Percentiles rank a stretch among this genome's conserved stretches.
Evolutionary conservation across 1,139 yeast genomes (phyloP).

Genomic region (Geotrichum histeridarum): DNA sequence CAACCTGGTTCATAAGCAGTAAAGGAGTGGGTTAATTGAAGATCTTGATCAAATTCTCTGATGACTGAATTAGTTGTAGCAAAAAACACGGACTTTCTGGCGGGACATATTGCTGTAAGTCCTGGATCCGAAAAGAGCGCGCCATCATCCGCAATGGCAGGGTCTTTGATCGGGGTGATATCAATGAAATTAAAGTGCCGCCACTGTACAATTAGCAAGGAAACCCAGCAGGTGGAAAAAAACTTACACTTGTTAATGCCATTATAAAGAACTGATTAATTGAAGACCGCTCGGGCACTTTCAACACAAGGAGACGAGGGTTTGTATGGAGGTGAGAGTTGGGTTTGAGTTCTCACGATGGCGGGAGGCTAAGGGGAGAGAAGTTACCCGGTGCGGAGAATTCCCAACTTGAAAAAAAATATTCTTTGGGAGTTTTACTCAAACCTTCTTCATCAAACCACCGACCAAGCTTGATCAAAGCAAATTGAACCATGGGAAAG

Average conservation of each 20-base stretch:
- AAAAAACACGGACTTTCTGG: slow-evolving; percentile 51
- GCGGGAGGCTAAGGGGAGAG: neutral
- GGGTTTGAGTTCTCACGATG: neutral
- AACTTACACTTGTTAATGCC: slow-evolving; percentile 19
- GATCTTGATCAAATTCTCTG: slow-evolving; percentile 52
- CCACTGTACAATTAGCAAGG: slow-evolving; percentile 46
- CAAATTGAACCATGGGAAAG: slow-evolving; percentile 66
- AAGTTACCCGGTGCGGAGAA: slow-evolving; percentile 9
- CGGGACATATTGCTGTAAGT: slow-evolving; percentile 55
- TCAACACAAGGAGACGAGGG: too few species aligned
- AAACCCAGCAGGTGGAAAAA: neutral
- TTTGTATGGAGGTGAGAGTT: neutral
- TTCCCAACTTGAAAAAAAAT: slow-evolving; percentile 4
- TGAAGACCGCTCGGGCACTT: neutral
- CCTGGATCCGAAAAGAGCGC: slow-evolving; percentile 76
- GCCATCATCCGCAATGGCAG: slow-evolving; percentile 51
- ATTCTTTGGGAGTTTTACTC: neutral
- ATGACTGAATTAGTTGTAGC: slow-evolving; percentile 55
- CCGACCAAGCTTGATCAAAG: neutral
- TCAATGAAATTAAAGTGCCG: slow-evolving; percentile 87
- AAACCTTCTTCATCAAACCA: neutral
- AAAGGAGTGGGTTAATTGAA: slow-evolving; percentile 48
- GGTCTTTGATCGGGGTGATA: slow-evolving; percentile 77
- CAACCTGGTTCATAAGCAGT: slow-evolving; percentile 57
- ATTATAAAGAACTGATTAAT: neutral